phyloP scores from a whole-genome alignment of 148 eudicot genomes.

The Amaranthus palmeri region DNA sequence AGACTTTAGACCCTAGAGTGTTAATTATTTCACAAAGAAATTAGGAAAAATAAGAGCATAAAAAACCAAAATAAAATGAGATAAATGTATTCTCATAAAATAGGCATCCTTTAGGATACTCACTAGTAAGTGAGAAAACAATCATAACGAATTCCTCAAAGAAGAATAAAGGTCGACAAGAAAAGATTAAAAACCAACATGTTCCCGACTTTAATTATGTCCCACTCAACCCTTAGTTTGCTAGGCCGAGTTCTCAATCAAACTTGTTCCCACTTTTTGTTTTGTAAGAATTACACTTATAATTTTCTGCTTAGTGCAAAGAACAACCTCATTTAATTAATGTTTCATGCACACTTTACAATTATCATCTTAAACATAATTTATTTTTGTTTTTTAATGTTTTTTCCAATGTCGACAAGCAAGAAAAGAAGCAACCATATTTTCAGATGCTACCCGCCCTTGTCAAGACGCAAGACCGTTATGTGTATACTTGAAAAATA shows the following conservation, averaged over 20 bases:
- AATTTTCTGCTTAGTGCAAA: background rate
- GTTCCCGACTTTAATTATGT: background rate
- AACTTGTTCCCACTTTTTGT: background rate
- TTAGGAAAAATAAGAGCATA: background rate
- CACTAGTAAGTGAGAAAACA: background rate
- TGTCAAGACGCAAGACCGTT: slow-evolving; percentile 7
- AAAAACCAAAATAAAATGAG: background rate
- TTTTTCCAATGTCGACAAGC: too few relatives aligned
- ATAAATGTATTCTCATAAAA: background rate
- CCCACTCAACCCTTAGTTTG: background rate
- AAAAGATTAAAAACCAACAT: background rate
- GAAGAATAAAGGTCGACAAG: background rate
- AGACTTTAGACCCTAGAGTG: too few relatives aligned
- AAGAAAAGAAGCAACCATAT: background rate
- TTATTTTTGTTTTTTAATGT: too few relatives aligned
- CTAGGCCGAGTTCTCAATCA: background rate
- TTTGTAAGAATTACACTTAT: background rate
- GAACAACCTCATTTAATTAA: background rate
- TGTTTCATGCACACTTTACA: too few relatives aligned
- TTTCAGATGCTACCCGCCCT: background rate
- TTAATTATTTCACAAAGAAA: background rate
- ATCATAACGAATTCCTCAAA: background rate
- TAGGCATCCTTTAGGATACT: background rate
- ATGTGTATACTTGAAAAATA: background rate
- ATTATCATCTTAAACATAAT: too few relatives aligned